These are phyloP conservation scores for Suhomyces tanzawaensis DNA, from an alignment of 805 yeast genomes.

Conservation along the genomic window DNA sequence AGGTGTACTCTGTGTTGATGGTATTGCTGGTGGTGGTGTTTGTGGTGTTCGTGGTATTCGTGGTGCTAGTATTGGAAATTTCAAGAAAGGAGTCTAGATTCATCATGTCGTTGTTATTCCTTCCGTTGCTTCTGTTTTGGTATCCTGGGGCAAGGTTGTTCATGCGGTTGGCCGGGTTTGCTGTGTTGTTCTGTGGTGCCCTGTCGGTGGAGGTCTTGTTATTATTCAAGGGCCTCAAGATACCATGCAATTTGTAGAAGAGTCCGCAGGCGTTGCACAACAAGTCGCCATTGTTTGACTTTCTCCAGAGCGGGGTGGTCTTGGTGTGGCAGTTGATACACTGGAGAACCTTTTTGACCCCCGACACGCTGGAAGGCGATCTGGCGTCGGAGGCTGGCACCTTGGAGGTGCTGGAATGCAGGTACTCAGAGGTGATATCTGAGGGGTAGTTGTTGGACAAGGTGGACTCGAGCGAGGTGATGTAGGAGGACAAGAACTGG, in stretches of 20 bases:
- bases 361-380: slow-evolving; percentile 5
- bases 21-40: slow-evolving; percentile 1
- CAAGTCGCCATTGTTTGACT: slow-evolving; percentile 40
- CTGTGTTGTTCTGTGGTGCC: slow-evolving; percentile 23
- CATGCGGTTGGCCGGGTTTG: slow-evolving; percentile 20
- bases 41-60: neutral
- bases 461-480: slow-evolving; percentile 37
- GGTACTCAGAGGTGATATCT: too few relatives aligned
- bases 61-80: slow-evolving; percentile 3
- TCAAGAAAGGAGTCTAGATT: slow-evolving; percentile 18
- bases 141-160: neutral
- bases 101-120: slow-evolving; percentile 12
- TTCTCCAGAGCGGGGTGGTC: slow-evolving; percentile 47
- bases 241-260: slow-evolving; percentile 45
- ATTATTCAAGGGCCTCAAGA: slow-evolving; percentile 38
- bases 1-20: slow-evolving; percentile 1
- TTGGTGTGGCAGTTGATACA: slow-evolving; percentile 44
- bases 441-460: slow-evolving; percentile 25
- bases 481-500: slow-evolving; percentile 36
- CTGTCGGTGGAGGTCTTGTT: slow-evolving; percentile 13
- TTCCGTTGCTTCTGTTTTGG: slow-evolving; percentile 3
- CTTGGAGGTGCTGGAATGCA: slow-evolving; percentile 1
- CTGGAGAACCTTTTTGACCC: slow-evolving; percentile 23
- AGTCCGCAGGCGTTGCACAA: slow-evolving; percentile 47
- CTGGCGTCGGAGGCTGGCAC: slow-evolving; percentile 9